phyloP scores from a whole-genome alignment of 768 basidiomycete species.

The Polyporus arcularius region DNA sequence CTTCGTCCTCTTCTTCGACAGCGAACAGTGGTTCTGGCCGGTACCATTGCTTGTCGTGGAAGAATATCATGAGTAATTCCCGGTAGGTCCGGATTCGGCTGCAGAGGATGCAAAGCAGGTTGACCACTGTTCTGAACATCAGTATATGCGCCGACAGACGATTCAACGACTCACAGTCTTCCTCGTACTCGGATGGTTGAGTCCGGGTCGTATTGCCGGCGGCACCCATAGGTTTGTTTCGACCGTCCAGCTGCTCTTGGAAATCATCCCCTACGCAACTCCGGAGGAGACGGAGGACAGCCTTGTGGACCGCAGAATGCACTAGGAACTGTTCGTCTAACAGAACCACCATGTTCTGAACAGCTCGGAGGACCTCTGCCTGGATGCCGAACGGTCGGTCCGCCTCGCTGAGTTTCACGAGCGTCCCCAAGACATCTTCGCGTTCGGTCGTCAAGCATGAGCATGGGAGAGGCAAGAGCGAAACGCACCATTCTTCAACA shows the following conservation, averaged over 20 bases:
- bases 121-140: slow-evolving; percentile 62
- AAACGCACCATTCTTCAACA: slow-evolving; percentile 78
- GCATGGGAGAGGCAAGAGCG: background rate
- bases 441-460: background rate
- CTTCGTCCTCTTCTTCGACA: slow-evolving; percentile 76
- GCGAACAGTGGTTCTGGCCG: slow-evolving; percentile 73
- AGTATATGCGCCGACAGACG: background rate
- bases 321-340: slow-evolving; percentile 94
- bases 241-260: slow-evolving; percentile 84
- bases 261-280: slow-evolving; percentile 92
- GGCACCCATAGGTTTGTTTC: slow-evolving; percentile 77
- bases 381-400: slow-evolving; percentile 91
- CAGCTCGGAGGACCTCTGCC: slow-evolving; percentile 81
- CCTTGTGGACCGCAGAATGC: slow-evolving; percentile 87
- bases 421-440: slow-evolving; percentile 77
- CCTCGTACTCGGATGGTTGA: slow-evolving; percentile 86
- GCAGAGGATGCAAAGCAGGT: slow-evolving; percentile 89
- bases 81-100: slow-evolving; percentile 88
- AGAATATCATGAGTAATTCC: slow-evolving; percentile 94
- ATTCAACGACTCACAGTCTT: slow-evolving; percentile 65
- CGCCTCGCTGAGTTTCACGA: slow-evolving; percentile 82
- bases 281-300: slow-evolving; percentile 80
- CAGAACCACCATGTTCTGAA: slow-evolving; percentile 89
- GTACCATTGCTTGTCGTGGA: slow-evolving; percentile 92
- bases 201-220: slow-evolving; percentile 68